phyloP scores from a whole-genome alignment of 2,329 filamentous ascomycete genomes.

The Neofusicoccum sp. region DNA sequence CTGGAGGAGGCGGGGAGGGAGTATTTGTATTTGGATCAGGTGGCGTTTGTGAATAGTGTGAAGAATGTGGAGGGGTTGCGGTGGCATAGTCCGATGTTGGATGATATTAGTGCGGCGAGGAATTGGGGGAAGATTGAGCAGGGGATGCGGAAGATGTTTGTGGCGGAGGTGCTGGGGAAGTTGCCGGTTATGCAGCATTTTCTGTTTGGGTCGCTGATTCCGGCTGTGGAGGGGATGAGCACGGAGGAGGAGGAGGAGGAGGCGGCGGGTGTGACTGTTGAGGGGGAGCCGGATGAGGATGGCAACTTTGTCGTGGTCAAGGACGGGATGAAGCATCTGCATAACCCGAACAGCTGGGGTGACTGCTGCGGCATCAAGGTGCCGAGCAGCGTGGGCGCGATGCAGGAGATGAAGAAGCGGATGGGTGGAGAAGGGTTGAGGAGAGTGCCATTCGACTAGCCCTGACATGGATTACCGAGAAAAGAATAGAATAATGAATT shows the following conservation, averaged over 20 bases:
- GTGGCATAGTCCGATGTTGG: slow-evolving; percentile 98
- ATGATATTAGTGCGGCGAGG: slow-evolving; percentile 91
- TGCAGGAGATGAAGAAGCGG: slow-evolving; percentile 82
- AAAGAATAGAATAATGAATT: background rate
- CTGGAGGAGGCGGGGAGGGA: slow-evolving; percentile 84
- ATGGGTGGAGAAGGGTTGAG: slow-evolving; percentile 65
- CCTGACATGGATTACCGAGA: no score
- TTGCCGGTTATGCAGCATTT: slow-evolving; percentile 99
- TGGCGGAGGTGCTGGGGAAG: slow-evolving; percentile 88
- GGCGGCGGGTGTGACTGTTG: slow-evolving; percentile 36
- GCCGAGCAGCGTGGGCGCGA: slow-evolving; percentile 88
- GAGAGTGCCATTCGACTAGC: slow-evolving; percentile 78
- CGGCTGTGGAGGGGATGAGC: slow-evolving; percentile 81
- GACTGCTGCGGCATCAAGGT: slow-evolving; percentile 99
- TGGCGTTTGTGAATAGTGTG: slow-evolving; percentile 91
- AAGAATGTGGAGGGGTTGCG: slow-evolving; percentile 93
- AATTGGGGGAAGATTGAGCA: slow-evolving; percentile 90
- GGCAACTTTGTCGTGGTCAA: slow-evolving; percentile 64
- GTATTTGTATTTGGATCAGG: slow-evolving; percentile 90
- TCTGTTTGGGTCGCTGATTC: slow-evolving; percentile 83
- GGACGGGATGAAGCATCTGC: slow-evolving; percentile 69
- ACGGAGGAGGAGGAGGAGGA: slow-evolving; percentile 53
- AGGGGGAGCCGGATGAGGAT: slow-evolving; percentile 51
- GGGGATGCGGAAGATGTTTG: slow-evolving; percentile 97
- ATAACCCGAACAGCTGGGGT: slow-evolving; percentile 74